Conservation (phyloP, 352 stramenopile species). For the Phytophthora pini region DNA sequence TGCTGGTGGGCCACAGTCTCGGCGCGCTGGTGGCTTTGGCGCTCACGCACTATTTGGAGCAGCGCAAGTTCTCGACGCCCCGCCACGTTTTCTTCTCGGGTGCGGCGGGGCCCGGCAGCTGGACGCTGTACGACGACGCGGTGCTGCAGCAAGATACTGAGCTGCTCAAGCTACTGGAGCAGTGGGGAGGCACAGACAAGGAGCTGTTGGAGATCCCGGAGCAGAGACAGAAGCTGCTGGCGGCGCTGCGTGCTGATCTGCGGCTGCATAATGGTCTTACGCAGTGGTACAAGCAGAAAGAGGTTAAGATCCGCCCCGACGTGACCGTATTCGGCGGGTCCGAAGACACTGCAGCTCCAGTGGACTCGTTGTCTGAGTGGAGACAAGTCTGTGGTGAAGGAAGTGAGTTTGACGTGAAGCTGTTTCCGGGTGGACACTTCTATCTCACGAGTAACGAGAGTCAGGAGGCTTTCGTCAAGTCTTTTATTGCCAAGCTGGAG, state of each 20-base stretch:
- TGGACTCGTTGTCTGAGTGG: constrained; percentile 50
- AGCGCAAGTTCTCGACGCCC: constrained; percentile 53
- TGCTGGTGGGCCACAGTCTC: constrained; percentile 72
- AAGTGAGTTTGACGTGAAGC: constrained; percentile 42
- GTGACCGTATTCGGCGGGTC: constrained; percentile 66
- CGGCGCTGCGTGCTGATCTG: constrained; percentile 50
- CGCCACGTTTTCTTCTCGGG: constrained; percentile 72
- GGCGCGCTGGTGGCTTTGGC: constrained; percentile 66
- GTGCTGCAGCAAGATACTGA: constrained; percentile 41
- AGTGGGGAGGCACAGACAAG: constrained; percentile 69
- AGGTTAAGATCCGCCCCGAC: constrained; percentile 35
- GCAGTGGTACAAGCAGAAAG: constrained; percentile 40
- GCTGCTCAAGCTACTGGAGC: constrained; percentile 51
- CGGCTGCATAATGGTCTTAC: constrained; percentile 61
- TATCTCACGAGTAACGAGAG: constrained; percentile 51
- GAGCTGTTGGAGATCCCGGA: constrained; percentile 58
- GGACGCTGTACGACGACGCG: constrained; percentile 42
- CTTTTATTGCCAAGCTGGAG: constrained; percentile 48
- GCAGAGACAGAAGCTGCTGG: constrained; percentile 44
- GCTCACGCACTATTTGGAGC: constrained; percentile 54
- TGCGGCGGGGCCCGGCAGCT: constrained; percentile 39
- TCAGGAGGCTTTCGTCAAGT: constrained; percentile 41
- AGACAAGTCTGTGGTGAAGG: constrained; percentile 33
- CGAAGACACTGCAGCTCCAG: constrained; percentile 44
- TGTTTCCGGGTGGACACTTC: constrained; percentile 71